These are phyloP conservation scores for Flaveria brownii DNA, from an alignment of 129 eudicot species.

Conservation along the genomic window DNA sequence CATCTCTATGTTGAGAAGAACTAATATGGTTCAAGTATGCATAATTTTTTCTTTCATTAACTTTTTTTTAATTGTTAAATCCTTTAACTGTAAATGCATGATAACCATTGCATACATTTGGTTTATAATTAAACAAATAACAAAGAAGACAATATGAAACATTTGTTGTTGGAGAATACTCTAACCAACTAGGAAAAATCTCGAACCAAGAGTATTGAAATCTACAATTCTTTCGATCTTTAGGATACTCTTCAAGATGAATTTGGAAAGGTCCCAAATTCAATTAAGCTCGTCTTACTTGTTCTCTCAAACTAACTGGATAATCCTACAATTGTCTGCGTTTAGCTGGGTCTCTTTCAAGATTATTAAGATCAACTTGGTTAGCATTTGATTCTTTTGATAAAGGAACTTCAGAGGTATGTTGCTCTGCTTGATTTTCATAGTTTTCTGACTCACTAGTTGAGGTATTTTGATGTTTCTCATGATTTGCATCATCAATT, in stretches of 20 bases:
- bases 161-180: not conserved
- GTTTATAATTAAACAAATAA: not conserved
- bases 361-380: not conserved
- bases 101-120: too few relatives aligned
- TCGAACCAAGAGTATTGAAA: not conserved
- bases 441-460: not conserved
- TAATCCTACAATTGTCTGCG: not conserved
- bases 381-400: not conserved
- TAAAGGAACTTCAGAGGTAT: too few relatives aligned
- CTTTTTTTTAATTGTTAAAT: too few relatives aligned
- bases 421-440: not conserved
- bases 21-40: too few relatives aligned
- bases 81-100: too few relatives aligned
- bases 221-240: not conserved
- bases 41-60: too few relatives aligned
- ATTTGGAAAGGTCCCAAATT: conserved; percentile 7
- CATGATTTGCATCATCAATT: not conserved
- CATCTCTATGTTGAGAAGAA: too few relatives aligned
- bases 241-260: not conserved
- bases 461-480: too few relatives aligned
- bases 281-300: not conserved
- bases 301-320: not conserved
- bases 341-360: not conserved
- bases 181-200: conserved; percentile 7
- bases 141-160: not conserved